Evolutionary conservation across 1,284 basidiomycete genomes (phyloP), one percentile per base, ranked within the genome.

Genomic region (Fomitopsis pinicola): DNA sequence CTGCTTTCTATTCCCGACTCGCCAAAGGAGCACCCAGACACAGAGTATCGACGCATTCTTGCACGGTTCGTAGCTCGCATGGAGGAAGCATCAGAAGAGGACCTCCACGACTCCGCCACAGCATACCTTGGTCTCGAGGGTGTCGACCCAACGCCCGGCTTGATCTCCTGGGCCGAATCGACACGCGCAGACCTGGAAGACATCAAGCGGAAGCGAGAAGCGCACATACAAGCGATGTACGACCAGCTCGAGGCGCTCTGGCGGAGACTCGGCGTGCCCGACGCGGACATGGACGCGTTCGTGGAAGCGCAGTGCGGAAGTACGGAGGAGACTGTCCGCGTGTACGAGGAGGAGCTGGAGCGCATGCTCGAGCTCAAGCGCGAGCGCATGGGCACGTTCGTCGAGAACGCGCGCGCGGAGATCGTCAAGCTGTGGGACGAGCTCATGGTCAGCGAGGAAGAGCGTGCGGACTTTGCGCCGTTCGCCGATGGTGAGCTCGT

Each of bases 321-420:
- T 66, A 94, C 91, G 9, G 85, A 89, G 55, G 83, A 82, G 10
- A 86, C 86, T 6, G 82, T 95, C 22, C 77, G 78, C 59, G 86
- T 88, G 71, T 99, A 99, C 70, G 91, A 96, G 68, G 84, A 85
- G 55, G 97, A 99, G 74, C 78, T 98, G 42, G 91, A 92, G 61
- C 84, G 96, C 60, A 96, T 98, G 88, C 78, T 94, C 26, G 89
- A 92, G 69, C 76, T 98, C 58, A 96, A 96, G 77, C 81, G 91
- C 57, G 89, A 95, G 67, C 86, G 91, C 60, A 92, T 99, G 87
- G 86, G 87, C 53, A 81, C 86, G 14, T 98, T 98, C 74, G 86
- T 99, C 53, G 80, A 80, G 58, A 91, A 88, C 70, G 94, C 94
- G 2, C 79, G 97, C 55, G 82, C 84, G 54, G 92, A 96, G 74